Base-by-base conservation (phyloP, 2,329 filamentous ascomycete species). In the Pseudocercospora crystallina region DNA sequence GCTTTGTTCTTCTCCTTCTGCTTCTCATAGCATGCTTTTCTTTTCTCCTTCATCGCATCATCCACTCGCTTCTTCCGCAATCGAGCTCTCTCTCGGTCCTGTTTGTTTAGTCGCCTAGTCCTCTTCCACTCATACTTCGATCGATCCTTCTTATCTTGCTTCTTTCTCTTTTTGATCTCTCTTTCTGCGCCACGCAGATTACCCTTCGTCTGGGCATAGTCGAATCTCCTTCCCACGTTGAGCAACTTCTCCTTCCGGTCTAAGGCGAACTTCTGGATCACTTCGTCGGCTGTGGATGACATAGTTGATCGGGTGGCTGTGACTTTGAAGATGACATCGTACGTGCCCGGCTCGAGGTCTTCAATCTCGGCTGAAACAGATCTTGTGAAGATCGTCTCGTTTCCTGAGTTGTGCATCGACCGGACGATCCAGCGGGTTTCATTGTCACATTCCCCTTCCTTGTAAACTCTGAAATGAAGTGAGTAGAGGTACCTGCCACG, bases 301-400 rank as follows among this genome's bases (percentile, higher is more conserved):
- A 76, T 66, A 4, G 69, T 63, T 8, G 71, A 62, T n/a, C 85
- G 80, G 13, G 78, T 79, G 1, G 87, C 87, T 7, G 84, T 83
- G 51, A 94, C 79, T 65, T 88, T 90, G 67, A 92, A 80, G 15
- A 89, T 76, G 4, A 95, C 82, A 5, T 81, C 82, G 69, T 95
- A 95, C 37, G 80, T 82, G 9, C 89, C 89, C 0, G 85, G 80
- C 14, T 88, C 83, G 20, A 95, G 80, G 32, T 85, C 77, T 13
- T 65, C 60, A 8, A 94, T 76, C 66, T 94, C 89, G 1, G 87
- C 84, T 43, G 86, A 90, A 34, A 90, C 85, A 1, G 86, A 88
- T 5, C 89, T 83, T 15, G 77, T 82, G 80, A 90, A 83, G 34
- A 80, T 76, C n/a, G 79, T 74, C 45, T 82, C 79, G n/a, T 77